A percentile compares a stretch with the other conserved stretches of the same genome.
Conservation (phyloP, 1,284 basidiomycete genomes). For the Ganoderma meredithae region DNA sequence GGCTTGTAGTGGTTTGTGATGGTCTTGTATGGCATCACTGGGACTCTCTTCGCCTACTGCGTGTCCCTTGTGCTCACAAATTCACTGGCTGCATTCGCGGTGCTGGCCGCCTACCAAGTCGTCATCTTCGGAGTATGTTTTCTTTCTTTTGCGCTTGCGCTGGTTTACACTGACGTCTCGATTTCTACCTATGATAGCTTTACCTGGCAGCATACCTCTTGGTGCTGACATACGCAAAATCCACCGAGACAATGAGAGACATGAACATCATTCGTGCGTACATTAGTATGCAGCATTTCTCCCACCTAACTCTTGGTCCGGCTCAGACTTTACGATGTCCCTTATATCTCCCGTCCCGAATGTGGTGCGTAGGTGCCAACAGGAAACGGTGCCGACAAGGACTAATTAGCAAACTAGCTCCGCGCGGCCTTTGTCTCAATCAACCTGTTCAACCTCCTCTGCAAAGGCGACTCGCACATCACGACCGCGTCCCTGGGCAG, state of each 20-base stretch:
- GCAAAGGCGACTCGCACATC: slow-evolving; percentile 61
- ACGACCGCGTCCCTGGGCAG: slow-evolving; percentile 55
- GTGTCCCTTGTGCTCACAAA: slow-evolving; percentile 68
- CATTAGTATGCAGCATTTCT: background rate
- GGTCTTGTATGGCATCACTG: slow-evolving; percentile 74
- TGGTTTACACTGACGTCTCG: background rate
- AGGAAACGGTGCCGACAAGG: no score
- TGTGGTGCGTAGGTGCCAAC: slow-evolving; percentile 54
- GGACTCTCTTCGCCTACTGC: slow-evolving; percentile 74
- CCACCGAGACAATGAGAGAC: slow-evolving; percentile 56
- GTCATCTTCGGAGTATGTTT: slow-evolving; percentile 70
- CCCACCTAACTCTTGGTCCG: background rate
- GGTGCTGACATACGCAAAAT: slow-evolving; percentile 74
- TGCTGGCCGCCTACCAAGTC: slow-evolving; percentile 78
- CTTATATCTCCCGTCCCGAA: slow-evolving; percentile 74
- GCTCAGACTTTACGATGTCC: slow-evolving; percentile 69
- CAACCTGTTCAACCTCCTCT: slow-evolving; percentile 52
- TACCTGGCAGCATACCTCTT: slow-evolving; percentile 74
- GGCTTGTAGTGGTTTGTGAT: slow-evolving; percentile 72
- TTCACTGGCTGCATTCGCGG: slow-evolving; percentile 78
- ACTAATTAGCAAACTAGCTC: slow-evolving; percentile 42
- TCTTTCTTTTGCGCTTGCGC: no score
- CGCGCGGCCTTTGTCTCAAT: slow-evolving; percentile 55
- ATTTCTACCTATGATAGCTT: slow-evolving; percentile 46
- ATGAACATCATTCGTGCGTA: slow-evolving; percentile 66